phyloP scores from a whole-genome alignment of 257 asterid genomes.

The Datura wrightii region DNA sequence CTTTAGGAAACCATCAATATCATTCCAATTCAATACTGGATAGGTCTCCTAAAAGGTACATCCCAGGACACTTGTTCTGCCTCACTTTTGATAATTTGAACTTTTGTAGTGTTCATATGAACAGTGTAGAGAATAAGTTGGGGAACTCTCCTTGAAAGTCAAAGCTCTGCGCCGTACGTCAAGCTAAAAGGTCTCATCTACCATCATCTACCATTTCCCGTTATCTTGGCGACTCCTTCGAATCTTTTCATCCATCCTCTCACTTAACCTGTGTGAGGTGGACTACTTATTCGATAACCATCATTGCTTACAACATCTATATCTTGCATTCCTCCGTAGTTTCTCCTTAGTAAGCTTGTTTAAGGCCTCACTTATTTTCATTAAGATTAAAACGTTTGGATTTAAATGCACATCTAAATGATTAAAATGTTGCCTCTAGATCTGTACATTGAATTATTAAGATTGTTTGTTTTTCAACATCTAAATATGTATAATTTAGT shows the following conservation, averaged over 20 bases:
- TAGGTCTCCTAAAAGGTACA: neutral
- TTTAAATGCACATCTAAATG: too few relatives aligned
- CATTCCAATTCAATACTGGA: neutral
- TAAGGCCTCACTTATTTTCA: too few relatives aligned
- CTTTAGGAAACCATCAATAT: neutral
- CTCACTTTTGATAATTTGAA: neutral
- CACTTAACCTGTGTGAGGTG: neutral
- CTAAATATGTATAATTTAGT: too few relatives aligned
- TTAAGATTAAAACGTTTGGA: too few relatives aligned
- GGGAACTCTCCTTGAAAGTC: neutral
- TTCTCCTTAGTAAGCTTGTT: neutral
- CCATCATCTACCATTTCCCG: neutral
- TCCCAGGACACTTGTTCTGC: neutral
- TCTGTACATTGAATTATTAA: too few relatives aligned
- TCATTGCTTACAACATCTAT: neutral
- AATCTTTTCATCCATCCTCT: neutral
- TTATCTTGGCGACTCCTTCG: neutral
- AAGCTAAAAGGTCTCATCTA: neutral
- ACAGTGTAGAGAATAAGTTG: neutral
- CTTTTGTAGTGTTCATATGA: neutral
- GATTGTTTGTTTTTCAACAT: too few relatives aligned
- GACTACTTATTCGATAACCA: neutral
- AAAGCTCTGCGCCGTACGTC: neutral
- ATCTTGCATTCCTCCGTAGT: neutral
- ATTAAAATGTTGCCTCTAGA: too few relatives aligned